Base-by-base conservation (phyloP, 2,329 filamentous ascomycete species). In the Aspergillus awamori region DNA sequence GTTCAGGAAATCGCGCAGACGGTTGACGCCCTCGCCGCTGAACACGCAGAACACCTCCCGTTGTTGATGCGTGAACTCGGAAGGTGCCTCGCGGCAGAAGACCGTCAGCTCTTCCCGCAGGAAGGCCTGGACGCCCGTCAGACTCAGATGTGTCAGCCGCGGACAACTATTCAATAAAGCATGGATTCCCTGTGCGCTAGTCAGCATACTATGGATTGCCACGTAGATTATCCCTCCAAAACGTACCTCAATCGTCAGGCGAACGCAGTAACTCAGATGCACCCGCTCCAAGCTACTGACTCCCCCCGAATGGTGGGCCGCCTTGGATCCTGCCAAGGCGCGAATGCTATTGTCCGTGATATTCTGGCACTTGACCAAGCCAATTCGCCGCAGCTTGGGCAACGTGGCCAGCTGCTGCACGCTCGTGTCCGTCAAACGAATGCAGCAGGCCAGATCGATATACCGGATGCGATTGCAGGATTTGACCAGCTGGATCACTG, bases 31-130 rank as follows among this genome's bases (percentile, higher is more conserved):
- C 26, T 86, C 84, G 5, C 95, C 94, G 1, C 93, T 97, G 76
- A 99, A 99, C 57, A 99, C 95, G 72, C 95, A 99, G 74, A 99
- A 99, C 7, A 98, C 92, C 56, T 94, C 89, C 64, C 95, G 88
- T 76, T 99, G 95, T 72, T 97, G 93, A 51, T 94, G 90, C 17
- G 93, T 98, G 74, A 99, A 99, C 77, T 98, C 95, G 62, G 84
- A 78, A 39, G 95, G 95, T 1, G 95, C 92, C 69, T 91, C 88
- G 63, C 95, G 88, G 73, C 95, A 98, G 75, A 92, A 98, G 5
- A 84, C 82, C 57, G 92, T 89, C 30, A 98, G 85, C 67, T 97
- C 93, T 58, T 92, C 88, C 56, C 90, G 86, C 33, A 97, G 98
- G 2, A 99, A 99, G 1, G 92, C 92, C 70, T 91, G 89, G 3